These are phyloP conservation scores for Daldinia eschscholtzii DNA, from an alignment of 2,329 filamentous ascomycete species.

Conservation along the genomic window DNA sequence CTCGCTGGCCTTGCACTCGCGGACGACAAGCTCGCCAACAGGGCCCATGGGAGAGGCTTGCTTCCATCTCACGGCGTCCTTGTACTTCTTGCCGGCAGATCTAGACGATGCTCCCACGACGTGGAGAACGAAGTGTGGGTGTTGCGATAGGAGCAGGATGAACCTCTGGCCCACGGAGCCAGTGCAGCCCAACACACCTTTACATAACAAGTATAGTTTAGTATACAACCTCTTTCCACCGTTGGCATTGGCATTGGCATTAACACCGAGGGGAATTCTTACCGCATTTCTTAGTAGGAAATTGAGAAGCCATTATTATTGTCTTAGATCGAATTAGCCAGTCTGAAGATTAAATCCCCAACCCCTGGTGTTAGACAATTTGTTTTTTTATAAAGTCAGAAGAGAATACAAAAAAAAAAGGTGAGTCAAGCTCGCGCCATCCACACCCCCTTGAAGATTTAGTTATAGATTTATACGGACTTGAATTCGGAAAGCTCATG, in stretches of 20 bases:
- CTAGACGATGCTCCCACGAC: slow-evolving; percentile 90
- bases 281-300: slow-evolving; percentile 71
- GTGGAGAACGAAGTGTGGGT: slow-evolving; percentile 87
- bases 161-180: slow-evolving; percentile 96
- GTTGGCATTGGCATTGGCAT: not conserved
- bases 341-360: not conserved
- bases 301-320: slow-evolving; percentile 55
- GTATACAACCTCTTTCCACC: not conserved
- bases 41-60: slow-evolving; percentile 85
- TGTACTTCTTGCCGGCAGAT: slow-evolving; percentile 93
- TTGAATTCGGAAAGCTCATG: not conserved
- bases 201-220: slow-evolving; percentile 22
- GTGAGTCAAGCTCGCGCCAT: slow-evolving; percentile 24
- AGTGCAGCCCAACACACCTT: slow-evolving; percentile 85
- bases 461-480: slow-evolving; percentile 13
- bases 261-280: slow-evolving; percentile 46
- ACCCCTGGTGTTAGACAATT: slow-evolving; percentile 16
- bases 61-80: slow-evolving; percentile 95
- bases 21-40: slow-evolving; percentile 84
- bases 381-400: not conserved
- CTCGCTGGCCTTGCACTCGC: slow-evolving; percentile 83
- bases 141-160: slow-evolving; percentile 88
- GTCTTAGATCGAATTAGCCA: slow-evolving; percentile 15
- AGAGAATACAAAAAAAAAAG: not conserved
- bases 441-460: slow-evolving; percentile 8